Evolutionary conservation across 2,329 filamentous ascomycete species (phyloP), one percentile per base, ranked within the genome.

Genomic region (Pseudogymnoascus pannorum): DNA sequence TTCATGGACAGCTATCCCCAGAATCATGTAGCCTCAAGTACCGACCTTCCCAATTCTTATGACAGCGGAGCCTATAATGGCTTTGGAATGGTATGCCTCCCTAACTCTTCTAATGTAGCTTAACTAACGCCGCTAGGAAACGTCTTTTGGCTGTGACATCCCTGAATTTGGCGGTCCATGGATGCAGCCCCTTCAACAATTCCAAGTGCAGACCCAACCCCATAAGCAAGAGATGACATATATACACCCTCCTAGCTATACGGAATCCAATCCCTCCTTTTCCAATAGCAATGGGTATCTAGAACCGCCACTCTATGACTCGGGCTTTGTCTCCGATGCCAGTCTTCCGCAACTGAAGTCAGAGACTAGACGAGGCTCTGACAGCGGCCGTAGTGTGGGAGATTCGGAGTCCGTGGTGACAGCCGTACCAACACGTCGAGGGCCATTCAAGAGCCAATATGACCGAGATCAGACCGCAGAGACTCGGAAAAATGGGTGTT

Each of bases 401-500:
- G 16, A 20, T 4, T 3, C 36, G 12, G 36, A 40, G 36, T 18
- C 36, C 7, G 16, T 9, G 11, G n/a, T 20, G 36, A 6, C 48
- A 26, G 7, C 8, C 14, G 48, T 9, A 57, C 29, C 48, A 57
- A 40, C 36, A 5, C 60, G 40, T 31, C 75, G 82, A 9, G 81
- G 81, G 0, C 82, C 81, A 2, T 86, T 85, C 71, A 81, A 77
- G 62, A 79, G 81, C 59, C 73, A 76, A n/a, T 72, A 72, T 8
- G 74, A 79, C 29, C 77, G 82, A 22, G 75, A 81, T 63, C 75
- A 79, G 65, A 86, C 83, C 0, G 83, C 83, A 0, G 75, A 79
- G 61, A 85, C 82, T 2, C 76, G 83, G 62, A 80, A 79, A 60
- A 80, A 82, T 16, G 82, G 82, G 7, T 83, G 81, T 18, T 86